phyloP scores from a whole-genome alignment of 2,329 filamentous ascomycete genomes.

The Fusarium sacchari region DNA sequence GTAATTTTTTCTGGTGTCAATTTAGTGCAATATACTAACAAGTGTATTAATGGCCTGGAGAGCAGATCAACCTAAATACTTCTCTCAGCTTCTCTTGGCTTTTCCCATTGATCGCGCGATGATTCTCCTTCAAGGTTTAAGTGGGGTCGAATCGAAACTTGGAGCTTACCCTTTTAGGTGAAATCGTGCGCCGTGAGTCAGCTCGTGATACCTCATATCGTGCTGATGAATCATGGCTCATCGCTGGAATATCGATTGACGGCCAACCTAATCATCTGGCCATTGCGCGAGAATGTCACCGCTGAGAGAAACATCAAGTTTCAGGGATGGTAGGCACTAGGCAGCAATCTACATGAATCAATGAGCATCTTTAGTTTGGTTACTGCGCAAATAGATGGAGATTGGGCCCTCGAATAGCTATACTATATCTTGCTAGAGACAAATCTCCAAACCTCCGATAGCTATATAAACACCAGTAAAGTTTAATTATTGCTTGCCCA shows the following conservation, averaged over 20 bases:
- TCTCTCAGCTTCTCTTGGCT: background rate
- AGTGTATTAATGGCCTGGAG: background rate
- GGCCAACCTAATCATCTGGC: too few species aligned
- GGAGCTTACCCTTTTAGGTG: background rate
- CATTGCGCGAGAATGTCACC: too few species aligned
- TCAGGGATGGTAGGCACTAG: too few species aligned
- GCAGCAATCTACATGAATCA: too few species aligned
- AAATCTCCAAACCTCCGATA: too few species aligned
- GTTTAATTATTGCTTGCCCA: background rate
- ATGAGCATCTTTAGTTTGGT: too few species aligned
- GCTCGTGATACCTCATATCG: background rate
- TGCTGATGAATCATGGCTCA: background rate
- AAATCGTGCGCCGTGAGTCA: background rate
- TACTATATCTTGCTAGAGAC: too few species aligned
- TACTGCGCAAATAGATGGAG: too few species aligned
- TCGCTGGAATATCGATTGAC: too few species aligned
- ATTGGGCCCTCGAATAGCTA: too few species aligned
- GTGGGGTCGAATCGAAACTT: background rate
- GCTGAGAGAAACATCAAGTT: too few species aligned
- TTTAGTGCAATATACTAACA: background rate
- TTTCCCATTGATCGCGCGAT: background rate
- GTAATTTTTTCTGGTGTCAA: accelerated
- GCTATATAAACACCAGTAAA: too few species aligned
- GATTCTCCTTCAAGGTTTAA: background rate
- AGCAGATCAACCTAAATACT: background rate